These are phyloP conservation scores for Podila minutissima DNA, from an alignment of 192 early-diverging fungal genomes.

Conservation along the genomic window DNA sequence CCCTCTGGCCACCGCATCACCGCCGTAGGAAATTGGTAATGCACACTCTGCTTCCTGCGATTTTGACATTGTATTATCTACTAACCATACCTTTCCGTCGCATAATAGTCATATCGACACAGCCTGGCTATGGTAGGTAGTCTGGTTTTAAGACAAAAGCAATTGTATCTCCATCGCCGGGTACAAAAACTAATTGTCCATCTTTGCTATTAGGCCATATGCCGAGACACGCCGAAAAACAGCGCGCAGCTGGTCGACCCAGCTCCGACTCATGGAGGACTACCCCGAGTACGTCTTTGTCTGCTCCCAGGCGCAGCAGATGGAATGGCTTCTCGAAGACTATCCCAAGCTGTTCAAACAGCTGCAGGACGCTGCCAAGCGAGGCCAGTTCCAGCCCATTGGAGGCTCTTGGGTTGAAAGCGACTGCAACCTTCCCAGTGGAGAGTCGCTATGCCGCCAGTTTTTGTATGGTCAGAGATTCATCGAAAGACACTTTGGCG, in stretches of 20 bases:
- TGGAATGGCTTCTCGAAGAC: conserved; percentile 86
- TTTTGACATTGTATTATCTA: neutral
- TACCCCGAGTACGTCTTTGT: conserved; percentile 93
- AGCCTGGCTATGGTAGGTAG: conserved; percentile 85
- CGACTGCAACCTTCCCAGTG: conserved; percentile 98
- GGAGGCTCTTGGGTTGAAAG: conserved; percentile 99
- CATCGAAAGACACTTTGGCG: conserved; percentile 82
- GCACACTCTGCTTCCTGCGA: neutral
- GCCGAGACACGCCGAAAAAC: conserved; percentile 97
- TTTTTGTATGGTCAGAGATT: conserved; percentile 94
- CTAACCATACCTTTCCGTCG: neutral
- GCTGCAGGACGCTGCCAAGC: conserved; percentile 74
- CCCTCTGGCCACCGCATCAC: conserved; percentile 78
- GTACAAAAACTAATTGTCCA: neutral
- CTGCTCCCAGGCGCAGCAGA: conserved; percentile 97
- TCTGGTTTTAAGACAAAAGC: no score
- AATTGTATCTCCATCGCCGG: neutral
- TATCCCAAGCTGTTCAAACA: conserved; percentile 88
- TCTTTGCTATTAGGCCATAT: conserved; percentile 78
- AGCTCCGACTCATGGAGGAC: conserved; percentile 82
- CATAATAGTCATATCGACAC: conserved; percentile 64
- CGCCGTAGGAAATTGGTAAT: conserved; percentile 88
- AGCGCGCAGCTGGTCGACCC: conserved; percentile 85
- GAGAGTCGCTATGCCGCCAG: conserved; percentile 94
- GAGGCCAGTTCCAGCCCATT: conserved; percentile 90